Evolutionary conservation across 805 yeast genomes (phyloP).

Genomic region (Ogataea trehaloabstinens): DNA sequence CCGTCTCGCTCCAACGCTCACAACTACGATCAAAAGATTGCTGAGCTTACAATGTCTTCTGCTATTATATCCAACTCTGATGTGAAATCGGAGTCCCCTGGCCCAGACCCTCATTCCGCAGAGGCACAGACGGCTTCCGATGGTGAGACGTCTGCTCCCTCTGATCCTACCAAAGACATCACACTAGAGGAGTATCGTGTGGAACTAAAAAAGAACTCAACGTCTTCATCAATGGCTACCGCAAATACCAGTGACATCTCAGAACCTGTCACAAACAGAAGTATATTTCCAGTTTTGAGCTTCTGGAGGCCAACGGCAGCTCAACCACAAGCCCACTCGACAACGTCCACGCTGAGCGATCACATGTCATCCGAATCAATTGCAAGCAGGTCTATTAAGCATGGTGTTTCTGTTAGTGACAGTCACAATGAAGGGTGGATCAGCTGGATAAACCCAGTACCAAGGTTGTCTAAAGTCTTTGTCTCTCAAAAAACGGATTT

Average conservation of each 20-base stretch:
- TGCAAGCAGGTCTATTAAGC: background rate
- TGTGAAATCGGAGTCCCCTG: background rate
- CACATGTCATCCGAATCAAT: background rate
- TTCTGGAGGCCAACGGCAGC: constrained; percentile 2
- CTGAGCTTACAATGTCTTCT: background rate
- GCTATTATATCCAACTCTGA: background rate
- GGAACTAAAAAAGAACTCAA: constrained; percentile 17
- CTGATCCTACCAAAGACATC: constrained; percentile 8
- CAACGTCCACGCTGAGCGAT: background rate
- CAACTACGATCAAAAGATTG: background rate
- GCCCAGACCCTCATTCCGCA: constrained; percentile 1
- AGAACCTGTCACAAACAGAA: background rate
- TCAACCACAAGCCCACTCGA: background rate
- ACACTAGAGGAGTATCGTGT: constrained; percentile 27
- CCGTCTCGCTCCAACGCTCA: constrained; percentile 2
- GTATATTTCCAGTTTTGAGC: constrained; percentile 5
- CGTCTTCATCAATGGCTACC: background rate
- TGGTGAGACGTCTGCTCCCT: constrained; percentile 4
- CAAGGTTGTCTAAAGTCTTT: background rate
- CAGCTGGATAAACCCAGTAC: constrained; percentile 10
- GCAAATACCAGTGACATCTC: background rate
- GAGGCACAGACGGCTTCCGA: constrained; percentile 4
- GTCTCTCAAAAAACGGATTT: background rate
- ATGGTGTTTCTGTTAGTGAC: background rate
- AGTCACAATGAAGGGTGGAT: constrained; percentile 6